Evolutionary conservation across 2,329 filamentous ascomycete species (phyloP).

Genomic region (Aspergillus neoniger): DNA sequence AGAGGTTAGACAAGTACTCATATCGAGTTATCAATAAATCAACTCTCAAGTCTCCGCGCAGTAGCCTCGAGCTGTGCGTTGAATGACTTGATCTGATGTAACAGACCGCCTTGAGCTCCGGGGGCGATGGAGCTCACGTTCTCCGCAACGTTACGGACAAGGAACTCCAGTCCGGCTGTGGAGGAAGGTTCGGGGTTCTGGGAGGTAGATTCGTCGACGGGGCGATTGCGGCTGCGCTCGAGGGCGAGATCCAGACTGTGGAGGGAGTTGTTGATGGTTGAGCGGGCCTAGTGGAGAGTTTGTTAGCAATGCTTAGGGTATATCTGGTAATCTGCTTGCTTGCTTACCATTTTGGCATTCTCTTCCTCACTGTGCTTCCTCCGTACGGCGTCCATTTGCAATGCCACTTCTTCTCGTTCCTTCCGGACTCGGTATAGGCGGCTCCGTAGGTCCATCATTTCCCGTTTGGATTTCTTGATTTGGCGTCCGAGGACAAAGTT

Average conservation of each 20-base stretch:
- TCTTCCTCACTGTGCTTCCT: constrained; percentile 44
- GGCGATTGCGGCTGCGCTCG: constrained; percentile 38
- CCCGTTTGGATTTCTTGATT: constrained; percentile 48
- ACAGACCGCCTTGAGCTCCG: constrained; percentile 42
- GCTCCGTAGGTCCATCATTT: constrained; percentile 48
- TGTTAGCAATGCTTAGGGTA: background rate
- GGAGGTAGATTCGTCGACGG: constrained; percentile 12
- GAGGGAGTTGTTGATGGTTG: constrained; percentile 45
- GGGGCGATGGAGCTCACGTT: constrained; percentile 43
- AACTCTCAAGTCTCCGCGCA: constrained; percentile 30
- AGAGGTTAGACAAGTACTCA: background rate
- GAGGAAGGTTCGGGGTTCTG: constrained; percentile 21
- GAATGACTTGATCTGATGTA: constrained; percentile 45
- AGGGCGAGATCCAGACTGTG: constrained; percentile 45
- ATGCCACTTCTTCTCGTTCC: constrained; percentile 51
- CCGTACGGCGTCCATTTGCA: constrained; percentile 54
- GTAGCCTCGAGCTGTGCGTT: constrained; percentile 46
- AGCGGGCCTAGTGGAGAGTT: constrained; percentile 33
- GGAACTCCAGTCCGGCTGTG: constrained; percentile 44
- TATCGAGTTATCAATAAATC: background rate
- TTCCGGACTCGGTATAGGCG: constrained; percentile 52
- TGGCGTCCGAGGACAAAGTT: constrained; percentile 50
- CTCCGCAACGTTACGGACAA: constrained; percentile 44
- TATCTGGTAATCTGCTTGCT: background rate
- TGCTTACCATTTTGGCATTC: constrained; percentile 36